phyloP scores from a whole-genome alignment of 805 yeast genomes.

The Alloascoidea hylecoeti region DNA sequence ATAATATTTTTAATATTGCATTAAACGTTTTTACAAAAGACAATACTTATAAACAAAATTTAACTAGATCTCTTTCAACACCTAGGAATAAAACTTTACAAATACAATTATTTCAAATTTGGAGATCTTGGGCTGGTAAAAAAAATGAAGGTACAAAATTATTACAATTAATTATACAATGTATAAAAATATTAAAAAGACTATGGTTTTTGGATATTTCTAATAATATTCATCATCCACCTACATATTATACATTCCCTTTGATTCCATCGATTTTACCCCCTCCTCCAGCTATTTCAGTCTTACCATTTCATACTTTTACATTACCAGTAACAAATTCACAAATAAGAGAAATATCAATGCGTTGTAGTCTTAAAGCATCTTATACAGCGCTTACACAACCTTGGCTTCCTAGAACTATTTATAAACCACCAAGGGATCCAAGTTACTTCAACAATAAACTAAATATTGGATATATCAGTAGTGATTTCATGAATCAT shows the following conservation, averaged over 20 bases:
- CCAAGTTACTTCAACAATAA: conserved; percentile 9
- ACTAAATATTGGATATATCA: conserved; percentile 16
- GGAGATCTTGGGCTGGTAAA: conserved; percentile 4
- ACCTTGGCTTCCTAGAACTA: conserved; percentile 14
- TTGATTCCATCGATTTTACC: conserved; percentile 11
- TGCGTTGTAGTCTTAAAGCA: conserved; percentile 13
- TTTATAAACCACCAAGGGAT: conserved; percentile 16
- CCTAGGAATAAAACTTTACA: background rate
- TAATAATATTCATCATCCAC: conserved; percentile 2
- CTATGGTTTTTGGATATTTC: conserved; percentile 12
- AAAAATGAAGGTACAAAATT: conserved; percentile 14
- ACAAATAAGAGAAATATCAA: conserved; percentile 13
- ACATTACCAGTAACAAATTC: conserved; percentile 14
- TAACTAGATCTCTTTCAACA: background rate
- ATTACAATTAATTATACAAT: conserved; percentile 12
- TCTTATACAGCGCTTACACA: conserved; percentile 11
- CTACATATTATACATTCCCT: conserved; percentile 9
- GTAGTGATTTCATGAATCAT: conserved; percentile 18
- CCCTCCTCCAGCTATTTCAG: conserved; percentile 15
- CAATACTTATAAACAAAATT: background rate
- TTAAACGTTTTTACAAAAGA: background rate
- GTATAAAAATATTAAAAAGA: conserved; percentile 11
- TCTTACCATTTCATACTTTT: conserved; percentile 18
- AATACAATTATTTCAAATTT: background rate
- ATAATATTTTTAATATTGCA: background rate